Evolutionary conservation across 768 basidiomycete genomes (phyloP), one percentile per base, ranked within the genome.

Genomic region (Lentinula edodes): DNA sequence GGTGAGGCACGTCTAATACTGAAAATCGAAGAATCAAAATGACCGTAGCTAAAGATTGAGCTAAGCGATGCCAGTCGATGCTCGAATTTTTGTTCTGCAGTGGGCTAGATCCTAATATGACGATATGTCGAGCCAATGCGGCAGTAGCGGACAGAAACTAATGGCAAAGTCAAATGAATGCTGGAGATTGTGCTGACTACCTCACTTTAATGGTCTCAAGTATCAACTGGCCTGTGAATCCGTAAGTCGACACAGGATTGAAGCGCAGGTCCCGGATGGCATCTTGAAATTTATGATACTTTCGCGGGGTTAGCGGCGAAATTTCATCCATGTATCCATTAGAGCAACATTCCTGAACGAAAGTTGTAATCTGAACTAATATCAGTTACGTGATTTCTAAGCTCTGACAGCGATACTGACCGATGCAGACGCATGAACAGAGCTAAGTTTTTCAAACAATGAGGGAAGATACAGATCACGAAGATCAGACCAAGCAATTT

Each of bases 21-120:
- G 12, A 3, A 72, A 61, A 62, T 58, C 60, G 45, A 42, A 42
- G 60, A 50, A 28, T n/a, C 56, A 46, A 28, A 55, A 67, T 63
- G 73, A 83, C 83, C 74, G 79, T 74, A 46, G 74, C 75, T 62
- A 84, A 34, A 83, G 70, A 23, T 72, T 66, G 50, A 71, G 67
- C 78, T 80, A 81, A 53, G 74, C 70, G 28, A 76, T 74, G 66
- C 70, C 53, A 52, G 16, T 61, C 58, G 69, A 70, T 68, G 34
- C 65, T 68, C 61, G 18, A n/a, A 41, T 23, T 6, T n/a, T 20
- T 16, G 36, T 28, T 75, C 20, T 73, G 73, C 4, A 70, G 64
- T 9, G 83, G 82, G 1, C 77, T 56, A 23, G 81, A 80, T 45
- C 80, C 82, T 32, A 84, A 83, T 60, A 87, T 74, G 60, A 86